Percentiles rank a stretch among this genome's conserved stretches.
Evolutionary conservation across 805 yeast genomes (phyloP).

Genomic region (Candida maltosa): DNA sequence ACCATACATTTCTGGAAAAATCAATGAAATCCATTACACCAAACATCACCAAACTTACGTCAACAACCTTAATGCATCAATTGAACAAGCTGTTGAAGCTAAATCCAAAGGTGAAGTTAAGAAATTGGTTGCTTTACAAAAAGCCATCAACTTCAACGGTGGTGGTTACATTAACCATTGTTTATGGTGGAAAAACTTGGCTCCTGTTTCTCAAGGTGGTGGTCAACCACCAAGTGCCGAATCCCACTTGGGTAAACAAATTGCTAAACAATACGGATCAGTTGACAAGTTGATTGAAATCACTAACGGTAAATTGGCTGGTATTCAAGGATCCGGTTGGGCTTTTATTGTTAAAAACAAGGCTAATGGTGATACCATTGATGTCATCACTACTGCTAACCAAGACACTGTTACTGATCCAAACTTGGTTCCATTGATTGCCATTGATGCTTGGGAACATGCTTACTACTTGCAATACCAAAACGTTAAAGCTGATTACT

Average conservation of each 20-base stretch:
- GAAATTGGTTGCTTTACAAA: constrained; percentile 41
- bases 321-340: constrained; percentile 55
- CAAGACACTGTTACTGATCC: constrained; percentile 48
- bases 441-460: constrained; percentile 55
- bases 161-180: constrained; percentile 52
- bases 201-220: constrained; percentile 44
- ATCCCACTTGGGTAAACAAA: constrained; percentile 34
- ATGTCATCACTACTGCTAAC: constrained; percentile 43
- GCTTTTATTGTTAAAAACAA: constrained; percentile 47
- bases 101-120: constrained; percentile 37
- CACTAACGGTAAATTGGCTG: constrained; percentile 42
- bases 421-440: constrained; percentile 39
- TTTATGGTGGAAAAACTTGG: constrained; percentile 48
- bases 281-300: constrained; percentile 39
- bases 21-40: constrained; percentile 46
- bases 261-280: constrained; percentile 42
- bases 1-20: constrained; percentile 44
- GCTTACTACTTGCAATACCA: constrained; percentile 53
- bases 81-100: constrained; percentile 35
- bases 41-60: constrained; percentile 52
- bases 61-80: constrained; percentile 43
- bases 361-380: constrained; percentile 40
- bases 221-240: constrained; percentile 58
- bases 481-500: constrained; percentile 48
- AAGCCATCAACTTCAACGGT: constrained; percentile 47